Base-by-base conservation (phyloP, 495 filamentous ascomycete species). In the Penicillium cosmopolitanum region DNA sequence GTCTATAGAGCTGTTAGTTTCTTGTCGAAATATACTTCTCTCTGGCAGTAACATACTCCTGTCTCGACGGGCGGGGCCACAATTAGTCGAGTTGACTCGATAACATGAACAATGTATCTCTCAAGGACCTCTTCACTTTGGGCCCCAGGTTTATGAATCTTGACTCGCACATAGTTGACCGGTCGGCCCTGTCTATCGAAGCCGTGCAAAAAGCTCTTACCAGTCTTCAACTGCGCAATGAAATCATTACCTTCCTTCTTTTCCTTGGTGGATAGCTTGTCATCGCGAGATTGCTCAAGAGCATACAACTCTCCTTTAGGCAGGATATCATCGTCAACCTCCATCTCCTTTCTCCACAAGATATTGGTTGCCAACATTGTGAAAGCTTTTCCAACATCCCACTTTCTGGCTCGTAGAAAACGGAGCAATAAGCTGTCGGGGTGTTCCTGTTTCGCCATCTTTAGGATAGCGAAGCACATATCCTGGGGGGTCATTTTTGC, bases 131-230 rank as follows among this genome's bases (percentile, higher is more conserved):
- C 79, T 71, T 95, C 91, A 42, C 76, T 87, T 77, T 97, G 92
- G 63, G 93, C 92, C 21, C 89, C 90, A 51, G 86, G 84, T 58
- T 75, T 84, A 70, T 97, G 93, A 53, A 96, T 72, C 47, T 86
- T 77, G 21, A 90, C 91, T 52, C 90, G 82, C n/a, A 96, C 87
- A 56, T 89, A 79, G 62, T 89, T 92, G 57, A 96, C 85, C 15
- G 93, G 93, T 36, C 93, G 75, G 0, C 89, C 91, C 15, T 84
- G 80, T 63, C 88, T 89, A 67, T 97, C 93, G 16, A 79, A 69
- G 0, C 93, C 93, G 74, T 96, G 93, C 36, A 96, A 75, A 67
- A 87, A 96, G 66, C 88, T 92, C 80, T 96, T 97, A 5, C 93
- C 93, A 75, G 91, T 85, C 31, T 89, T 78, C 51, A 93, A 71